Conservation (phyloP, 306 rosid genomes). For the Pterocarpus macrocarpus region DNA sequence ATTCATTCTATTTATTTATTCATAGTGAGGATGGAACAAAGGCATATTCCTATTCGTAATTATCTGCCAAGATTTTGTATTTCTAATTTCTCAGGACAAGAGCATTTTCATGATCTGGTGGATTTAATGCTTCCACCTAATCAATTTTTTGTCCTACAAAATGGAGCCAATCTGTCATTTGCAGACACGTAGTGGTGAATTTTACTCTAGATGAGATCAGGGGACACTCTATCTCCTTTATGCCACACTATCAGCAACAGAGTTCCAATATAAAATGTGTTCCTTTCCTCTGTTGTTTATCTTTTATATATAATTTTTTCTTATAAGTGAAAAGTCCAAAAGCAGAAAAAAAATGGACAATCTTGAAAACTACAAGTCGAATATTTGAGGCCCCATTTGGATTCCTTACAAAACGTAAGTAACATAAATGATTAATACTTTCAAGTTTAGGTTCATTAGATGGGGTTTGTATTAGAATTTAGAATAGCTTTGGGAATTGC, state of each 20-base stretch:
- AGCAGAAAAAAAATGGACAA: neutral
- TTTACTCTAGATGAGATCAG: too few species aligned
- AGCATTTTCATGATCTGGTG: too few species aligned
- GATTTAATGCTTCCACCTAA: too few species aligned
- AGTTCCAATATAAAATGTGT: too few species aligned
- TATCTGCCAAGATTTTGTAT: neutral
- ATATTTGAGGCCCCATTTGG: neutral
- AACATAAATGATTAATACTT: neutral
- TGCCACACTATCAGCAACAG: too few species aligned
- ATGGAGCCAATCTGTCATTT: too few species aligned
- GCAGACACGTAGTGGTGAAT: too few species aligned
- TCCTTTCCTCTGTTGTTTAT: too few species aligned
- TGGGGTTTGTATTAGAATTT: neutral
- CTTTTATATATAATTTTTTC: neutral
- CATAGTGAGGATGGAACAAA: slow-evolving; percentile 7
- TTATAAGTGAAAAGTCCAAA: slow-evolving; percentile 8
- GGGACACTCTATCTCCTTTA: too few species aligned
- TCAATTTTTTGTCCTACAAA: too few species aligned
- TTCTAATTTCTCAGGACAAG: too few species aligned
- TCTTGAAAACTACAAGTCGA: slow-evolving; percentile 16
- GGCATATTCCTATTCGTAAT: slow-evolving; percentile 20
- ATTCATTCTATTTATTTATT: neutral
- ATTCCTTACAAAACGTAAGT: neutral
- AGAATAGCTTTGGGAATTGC: neutral
- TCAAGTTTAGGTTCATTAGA: neutral